Conservation (phyloP, 768 basidiomycete genomes). For the Gloeophyllum trabeum region DNA sequence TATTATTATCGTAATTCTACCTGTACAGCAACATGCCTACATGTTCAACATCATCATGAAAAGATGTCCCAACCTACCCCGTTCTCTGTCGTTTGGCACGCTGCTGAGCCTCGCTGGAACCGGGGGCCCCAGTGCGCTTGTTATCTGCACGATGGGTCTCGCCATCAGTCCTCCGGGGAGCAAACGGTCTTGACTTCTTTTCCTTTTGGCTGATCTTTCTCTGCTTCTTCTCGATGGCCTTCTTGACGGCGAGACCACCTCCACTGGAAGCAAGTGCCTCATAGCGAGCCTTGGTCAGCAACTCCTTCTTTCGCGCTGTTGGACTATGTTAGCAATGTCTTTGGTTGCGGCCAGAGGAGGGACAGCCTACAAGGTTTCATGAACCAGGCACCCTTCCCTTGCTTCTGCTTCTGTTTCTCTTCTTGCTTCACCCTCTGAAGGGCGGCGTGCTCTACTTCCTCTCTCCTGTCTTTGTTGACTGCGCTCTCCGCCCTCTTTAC, state of each 20-base stretch:
- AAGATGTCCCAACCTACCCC: constrained; percentile 7
- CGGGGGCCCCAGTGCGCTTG: too few relatives aligned
- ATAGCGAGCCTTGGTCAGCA: constrained; percentile 66
- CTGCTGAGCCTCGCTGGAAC: too few relatives aligned
- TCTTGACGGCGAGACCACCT: constrained; percentile 74
- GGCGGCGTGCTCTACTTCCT: constrained; percentile 62
- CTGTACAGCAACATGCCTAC: too few relatives aligned
- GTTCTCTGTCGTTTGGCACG: constrained; percentile 14
- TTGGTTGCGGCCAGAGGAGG: constrained; percentile 1
- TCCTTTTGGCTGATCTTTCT: constrained; percentile 83
- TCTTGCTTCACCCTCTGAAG: constrained; percentile 32
- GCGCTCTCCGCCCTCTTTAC: constrained; percentile 68
- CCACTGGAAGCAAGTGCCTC: constrained; percentile 69
- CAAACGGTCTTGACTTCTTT: constrained; percentile 73
- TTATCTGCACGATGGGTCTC: too few relatives aligned
- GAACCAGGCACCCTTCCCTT: constrained; percentile 79
- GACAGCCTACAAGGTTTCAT: constrained; percentile 63
- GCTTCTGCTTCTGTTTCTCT: constrained; percentile 53
- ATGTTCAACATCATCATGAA: too few relatives aligned
- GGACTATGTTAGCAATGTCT: neutral
- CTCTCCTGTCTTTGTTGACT: constrained; percentile 61
- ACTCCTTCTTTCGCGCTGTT: constrained; percentile 67
- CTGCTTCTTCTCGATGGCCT: constrained; percentile 81
- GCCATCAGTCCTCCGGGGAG: constrained; percentile 11
- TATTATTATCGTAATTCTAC: too few relatives aligned